Evolutionary conservation across 2,329 filamentous ascomycete genomes (phyloP).

Genomic region (Alternaria sp.): DNA sequence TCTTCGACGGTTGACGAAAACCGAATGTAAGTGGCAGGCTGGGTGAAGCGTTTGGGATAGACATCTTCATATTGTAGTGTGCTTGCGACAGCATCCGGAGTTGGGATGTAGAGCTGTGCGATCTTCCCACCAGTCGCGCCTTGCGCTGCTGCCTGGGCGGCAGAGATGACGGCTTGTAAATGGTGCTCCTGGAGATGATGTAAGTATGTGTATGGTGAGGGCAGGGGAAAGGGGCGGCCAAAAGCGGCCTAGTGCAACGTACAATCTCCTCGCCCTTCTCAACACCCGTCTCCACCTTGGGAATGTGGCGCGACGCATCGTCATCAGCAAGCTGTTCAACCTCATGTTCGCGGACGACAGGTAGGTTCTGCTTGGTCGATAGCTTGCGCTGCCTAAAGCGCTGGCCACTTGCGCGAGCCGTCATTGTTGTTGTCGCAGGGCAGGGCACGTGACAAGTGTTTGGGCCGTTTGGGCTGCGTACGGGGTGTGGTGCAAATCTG

Average conservation of each 20-base stretch:
- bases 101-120: constrained; percentile 71
- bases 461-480: constrained; percentile 19
- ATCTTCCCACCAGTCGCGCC: constrained; percentile 64
- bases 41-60: constrained; percentile 79
- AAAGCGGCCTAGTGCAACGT: constrained; percentile 61
- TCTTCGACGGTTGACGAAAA: constrained; percentile 99
- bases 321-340: constrained; percentile 89
- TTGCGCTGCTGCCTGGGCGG: constrained; percentile 63
- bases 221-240: constrained; percentile 26
- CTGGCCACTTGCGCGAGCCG: constrained; percentile 54
- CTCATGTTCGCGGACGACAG: constrained; percentile 87
- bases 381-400: constrained; percentile 89
- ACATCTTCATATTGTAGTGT: constrained; percentile 85
- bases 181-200: constrained; percentile 78
- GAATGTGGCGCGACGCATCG: constrained; percentile 79
- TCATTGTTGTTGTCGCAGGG: constrained; percentile 42
- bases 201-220: constrained; percentile 28
- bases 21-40: constrained; percentile 92
- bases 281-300: constrained; percentile 91
- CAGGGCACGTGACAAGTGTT: constrained; percentile 42
- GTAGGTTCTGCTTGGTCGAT: constrained; percentile 86
- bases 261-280: constrained; percentile 98
- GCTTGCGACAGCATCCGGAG: constrained; percentile 69
- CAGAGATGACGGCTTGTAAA: constrained; percentile 83
- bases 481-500: constrained; percentile 30